Percentiles rank a stretch among this genome's conserved stretches.
These are phyloP conservation scores for Ophiosphaerella narmari DNA, from an alignment of 2,329 filamentous ascomycete genomes.

Conservation along the genomic window DNA sequence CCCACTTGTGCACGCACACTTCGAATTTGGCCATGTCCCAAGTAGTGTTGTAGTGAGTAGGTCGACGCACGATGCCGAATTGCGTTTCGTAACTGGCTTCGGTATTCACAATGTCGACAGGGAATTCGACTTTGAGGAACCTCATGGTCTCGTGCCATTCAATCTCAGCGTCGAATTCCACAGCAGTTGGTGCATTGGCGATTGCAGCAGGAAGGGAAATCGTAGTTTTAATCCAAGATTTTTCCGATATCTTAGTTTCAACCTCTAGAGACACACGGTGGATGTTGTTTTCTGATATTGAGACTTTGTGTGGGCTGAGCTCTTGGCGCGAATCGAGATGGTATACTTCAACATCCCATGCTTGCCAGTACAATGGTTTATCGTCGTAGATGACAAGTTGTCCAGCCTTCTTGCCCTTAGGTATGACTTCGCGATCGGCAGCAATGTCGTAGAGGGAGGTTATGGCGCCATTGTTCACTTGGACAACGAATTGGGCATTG, in stretches of 20 bases:
- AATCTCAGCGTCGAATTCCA: constrained; percentile 84
- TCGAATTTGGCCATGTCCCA: constrained; percentile 99
- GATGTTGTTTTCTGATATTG: constrained; percentile 71
- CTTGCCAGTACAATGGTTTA: constrained; percentile 96
- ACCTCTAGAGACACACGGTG: constrained; percentile 83
- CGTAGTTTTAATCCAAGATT: constrained; percentile 84
- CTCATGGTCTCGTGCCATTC: constrained; percentile 98
- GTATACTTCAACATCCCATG: constrained; percentile 97
- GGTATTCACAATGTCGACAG: constrained; percentile 85
- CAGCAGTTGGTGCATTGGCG: constrained; percentile 66
- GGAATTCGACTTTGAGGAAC: constrained; percentile 98
- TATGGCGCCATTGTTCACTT: constrained; percentile 75
- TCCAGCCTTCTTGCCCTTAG: constrained; percentile 75
- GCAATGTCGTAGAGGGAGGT: constrained; percentile 80
- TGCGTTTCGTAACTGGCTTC: constrained; percentile 96
- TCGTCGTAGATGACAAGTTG: constrained; percentile 96
- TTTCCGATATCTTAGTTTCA: constrained; percentile 82
- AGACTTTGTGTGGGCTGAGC: constrained; percentile 69
- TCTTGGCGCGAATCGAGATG: constrained; percentile 86
- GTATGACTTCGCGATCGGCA: constrained; percentile 76
- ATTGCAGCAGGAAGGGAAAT: constrained; percentile 76
- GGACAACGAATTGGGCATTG: constrained; percentile 76
- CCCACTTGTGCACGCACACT: constrained; percentile 94
- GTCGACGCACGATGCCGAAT: constrained; percentile 83
- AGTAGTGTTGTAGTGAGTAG: constrained; percentile 96